Conservation (phyloP, 2,329 filamentous ascomycete genomes). For the Fusarium euwallaceae region DNA sequence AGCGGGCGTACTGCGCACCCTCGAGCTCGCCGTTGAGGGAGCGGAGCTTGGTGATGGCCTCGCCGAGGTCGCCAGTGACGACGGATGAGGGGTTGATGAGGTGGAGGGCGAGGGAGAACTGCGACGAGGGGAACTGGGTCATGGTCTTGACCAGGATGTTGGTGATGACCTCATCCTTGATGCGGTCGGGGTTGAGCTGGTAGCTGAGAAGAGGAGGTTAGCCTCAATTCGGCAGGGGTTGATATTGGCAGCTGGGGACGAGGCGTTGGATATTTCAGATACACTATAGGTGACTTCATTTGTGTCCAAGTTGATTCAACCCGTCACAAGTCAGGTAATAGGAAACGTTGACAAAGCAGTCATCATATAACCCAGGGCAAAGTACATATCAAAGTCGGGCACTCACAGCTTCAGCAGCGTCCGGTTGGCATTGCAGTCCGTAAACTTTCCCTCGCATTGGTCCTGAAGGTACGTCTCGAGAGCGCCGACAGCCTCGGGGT, state of each 20-base stretch:
- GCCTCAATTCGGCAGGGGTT: slow-evolving; percentile 15
- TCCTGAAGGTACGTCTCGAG: slow-evolving; percentile 95
- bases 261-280: slow-evolving; percentile 69
- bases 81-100: slow-evolving; percentile 86
- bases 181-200: slow-evolving; percentile 99
- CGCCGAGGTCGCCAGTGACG: slow-evolving; percentile 79
- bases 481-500: slow-evolving; percentile 92
- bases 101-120: slow-evolving; percentile 94
- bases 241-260: neutral
- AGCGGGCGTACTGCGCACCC: slow-evolving; percentile 88
- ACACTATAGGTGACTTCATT: slow-evolving; percentile 79
- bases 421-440: slow-evolving; percentile 97
- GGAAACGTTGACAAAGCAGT: slow-evolving; percentile 86
- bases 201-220: slow-evolving; percentile 71
- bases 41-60: slow-evolving; percentile 91
- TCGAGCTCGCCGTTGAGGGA: slow-evolving; percentile 88
- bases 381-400: slow-evolving; percentile 18
- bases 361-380: slow-evolving; percentile 71
- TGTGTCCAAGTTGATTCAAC: slow-evolving; percentile 56
- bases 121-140: slow-evolving; percentile 95
- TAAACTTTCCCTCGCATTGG: slow-evolving; percentile 95
- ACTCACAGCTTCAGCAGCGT: slow-evolving; percentile 97
- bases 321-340: slow-evolving; percentile 89
- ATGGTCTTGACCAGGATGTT: slow-evolving; percentile 99
- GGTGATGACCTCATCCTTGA: slow-evolving; percentile 96